Evolutionary conservation across 106 monocot species (phyloP).

Genomic region (Gastrodia elata): DNA sequence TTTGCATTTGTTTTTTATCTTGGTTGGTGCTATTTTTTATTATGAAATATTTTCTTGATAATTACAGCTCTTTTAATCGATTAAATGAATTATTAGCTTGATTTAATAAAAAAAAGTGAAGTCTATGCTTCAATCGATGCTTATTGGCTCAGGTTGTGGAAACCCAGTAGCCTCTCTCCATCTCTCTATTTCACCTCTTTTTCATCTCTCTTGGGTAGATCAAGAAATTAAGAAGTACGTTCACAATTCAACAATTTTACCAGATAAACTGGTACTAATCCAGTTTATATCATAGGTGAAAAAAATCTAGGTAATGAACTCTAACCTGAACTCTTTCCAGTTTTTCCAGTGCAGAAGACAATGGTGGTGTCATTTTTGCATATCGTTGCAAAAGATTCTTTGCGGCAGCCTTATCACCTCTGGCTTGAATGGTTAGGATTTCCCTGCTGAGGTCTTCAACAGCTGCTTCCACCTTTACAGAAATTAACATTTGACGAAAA

Average conservation of each 20-base stretch:
- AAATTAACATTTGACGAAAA: slow-evolving; percentile 3
- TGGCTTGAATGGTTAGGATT: slow-evolving; percentile 87
- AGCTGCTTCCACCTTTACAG: slow-evolving; percentile 68
- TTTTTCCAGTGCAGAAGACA: slow-evolving; percentile 47
- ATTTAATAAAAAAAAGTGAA: too few species aligned
- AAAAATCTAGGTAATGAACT: not conserved
- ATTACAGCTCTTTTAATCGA: too few species aligned
- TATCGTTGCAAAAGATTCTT: slow-evolving; percentile 53
- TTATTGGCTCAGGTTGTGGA: too few species aligned
- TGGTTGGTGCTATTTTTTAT: too few species aligned
- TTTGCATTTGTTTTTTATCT: too few species aligned
- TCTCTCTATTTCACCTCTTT: too few species aligned
- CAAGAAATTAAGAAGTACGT: not conserved
- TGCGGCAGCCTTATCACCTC: slow-evolving; percentile 79
- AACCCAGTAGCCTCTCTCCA: too few species aligned
- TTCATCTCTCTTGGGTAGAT: too few species aligned
- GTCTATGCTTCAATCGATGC: too few species aligned
- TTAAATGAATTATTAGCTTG: too few species aligned
- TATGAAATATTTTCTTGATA: too few species aligned
- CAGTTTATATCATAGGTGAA: not conserved
- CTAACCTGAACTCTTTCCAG: slow-evolving; percentile 67
- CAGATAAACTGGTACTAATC: not conserved
- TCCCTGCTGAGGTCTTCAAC: slow-evolving; percentile 79
- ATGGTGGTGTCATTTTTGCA: slow-evolving; percentile 55
- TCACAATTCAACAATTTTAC: not conserved